Base-by-base conservation (phyloP, 2,329 filamentous ascomycete genomes). In the Apiospora phragmitis region DNA sequence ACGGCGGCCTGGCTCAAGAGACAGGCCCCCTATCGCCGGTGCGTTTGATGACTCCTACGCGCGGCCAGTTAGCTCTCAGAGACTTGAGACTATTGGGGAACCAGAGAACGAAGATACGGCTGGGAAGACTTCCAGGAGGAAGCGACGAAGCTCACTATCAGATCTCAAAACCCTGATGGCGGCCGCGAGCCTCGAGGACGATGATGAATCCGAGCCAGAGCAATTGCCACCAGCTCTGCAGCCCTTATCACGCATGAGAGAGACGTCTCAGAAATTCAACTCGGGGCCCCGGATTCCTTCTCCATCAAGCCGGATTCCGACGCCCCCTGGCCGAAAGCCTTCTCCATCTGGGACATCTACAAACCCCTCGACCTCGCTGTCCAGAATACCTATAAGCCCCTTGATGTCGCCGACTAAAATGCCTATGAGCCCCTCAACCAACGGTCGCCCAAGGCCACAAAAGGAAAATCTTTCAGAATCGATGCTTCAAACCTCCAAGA, bases 61-160 rank as follows among this genome's bases (percentile, higher is more conserved):
- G 66, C 83, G 90, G 42, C 90, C 90, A 21, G 80, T 81, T 9
- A 91, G 89, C 77, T 89, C 89, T 2, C 85, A 89, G 74, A 84
- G 85, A 49, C 81, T 90, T 1, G 87, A 88, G 76, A 90, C 88
- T 0, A 90, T 90, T 67, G 88, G 88, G 21, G 88, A 90, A 76
- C 88, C 88, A 1, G 83, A 85, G 0, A 81, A 80, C 21, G 85
- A 87, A 69, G 78, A 81, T 6, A 73, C 76, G 11, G 74, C 79
- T 4, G 73, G 78, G 1, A 86, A 83, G 74, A 79, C 79, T n/a
- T 82, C 85, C 62, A 91, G 88, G 79, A 95, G 91, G 83, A 98
- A 97, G 84, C 89, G 95, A 70, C 91, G 95, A 79, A 98, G 95
- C 82, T 98, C 95, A 35, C 83, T 98, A 55, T 97, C 95, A 5